phyloP scores from a whole-genome alignment of 257 asterid species.

The Phtheirospermum japonicum region DNA sequence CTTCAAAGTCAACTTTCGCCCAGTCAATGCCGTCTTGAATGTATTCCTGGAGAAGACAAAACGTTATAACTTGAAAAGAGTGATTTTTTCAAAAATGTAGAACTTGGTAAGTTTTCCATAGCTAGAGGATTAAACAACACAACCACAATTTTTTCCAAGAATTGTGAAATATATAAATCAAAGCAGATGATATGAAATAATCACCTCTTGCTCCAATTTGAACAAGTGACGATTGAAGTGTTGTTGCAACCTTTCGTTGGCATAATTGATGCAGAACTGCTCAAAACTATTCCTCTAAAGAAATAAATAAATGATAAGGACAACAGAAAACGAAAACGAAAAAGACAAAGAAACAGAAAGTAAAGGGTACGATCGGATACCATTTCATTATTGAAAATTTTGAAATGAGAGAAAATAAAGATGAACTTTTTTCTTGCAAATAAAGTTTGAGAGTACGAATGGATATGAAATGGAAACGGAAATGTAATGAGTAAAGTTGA shows the following conservation, averaged over 20 bases:
- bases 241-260: constrained; percentile 85
- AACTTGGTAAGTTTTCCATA: constrained; percentile 3
- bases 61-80: constrained; percentile 23
- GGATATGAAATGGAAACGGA: too few relatives aligned
- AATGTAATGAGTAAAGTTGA: too few relatives aligned
- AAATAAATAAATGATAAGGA: constrained; percentile 17
- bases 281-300: constrained; percentile 80
- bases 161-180: constrained; percentile 13
- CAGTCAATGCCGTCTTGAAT: constrained; percentile 90
- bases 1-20: constrained; percentile 83
- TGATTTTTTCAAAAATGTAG: background rate
- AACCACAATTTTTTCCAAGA: constrained; percentile 9
- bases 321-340: constrained; percentile 14
- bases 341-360: background rate
- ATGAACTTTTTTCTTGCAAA: too few relatives aligned
- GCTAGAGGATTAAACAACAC: background rate
- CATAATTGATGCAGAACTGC: constrained; percentile 88
- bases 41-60: constrained; percentile 56
- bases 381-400: too few relatives aligned
- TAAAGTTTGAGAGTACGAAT: too few relatives aligned
- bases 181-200: constrained; percentile 12
- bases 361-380: too few relatives aligned
- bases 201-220: constrained; percentile 89
- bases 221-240: constrained; percentile 89
- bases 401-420: too few relatives aligned